Base-by-base conservation (phyloP, 768 basidiomycete genomes). In the Saitozyma sp. region DNA sequence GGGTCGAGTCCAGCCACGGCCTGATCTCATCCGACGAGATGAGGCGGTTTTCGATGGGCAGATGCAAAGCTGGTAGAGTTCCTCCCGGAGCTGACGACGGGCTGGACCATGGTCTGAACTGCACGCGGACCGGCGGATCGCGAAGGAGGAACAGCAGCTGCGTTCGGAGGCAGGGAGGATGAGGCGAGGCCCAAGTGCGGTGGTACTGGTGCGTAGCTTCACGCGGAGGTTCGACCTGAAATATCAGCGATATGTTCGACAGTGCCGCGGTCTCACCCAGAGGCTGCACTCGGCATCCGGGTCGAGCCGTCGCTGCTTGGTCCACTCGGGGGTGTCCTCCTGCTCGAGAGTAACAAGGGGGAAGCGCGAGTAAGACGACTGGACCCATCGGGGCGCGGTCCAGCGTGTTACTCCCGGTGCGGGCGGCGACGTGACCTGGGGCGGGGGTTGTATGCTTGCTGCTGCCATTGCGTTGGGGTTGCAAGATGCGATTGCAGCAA, bases 141-240 rank as follows among this genome's bases (percentile, higher is more conserved):
- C 71, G 62, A 13, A 74, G 62, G 10, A 74, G 56, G 62, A 76
- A 70, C 38, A 76, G 53, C 1, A 76, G 67, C 53, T 76, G 75
- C 8, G 63, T 57, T 8, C 73, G 59, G 9, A 76, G 59, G 8
- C 66, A 74, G 3, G 59, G 46, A 13, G 75, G 70, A 16, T 61
- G 61, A 3, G 63, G 48, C 0, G 75, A 74, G 2, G 70, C 62
- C 75, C 75, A 76, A 16, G 62, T 39, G 6, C 65, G 59, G 16
- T 61, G 55, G 37, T 73, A 54, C 19, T 59, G 51, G 20, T 66
- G 62, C 1, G 61, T 17, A 6, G 55, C 54, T 13, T 65, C 17
- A 8, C 60, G 49, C 4, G 66, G 48, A 1, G 65, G 64, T 54
- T 71, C 65, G 50, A 70, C 64, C 70, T 71, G 54, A 8, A 45